These are phyloP conservation scores for Ajuga chamaepitys DNA, from an alignment of 257 asterid species.

Conservation along the genomic window DNA sequence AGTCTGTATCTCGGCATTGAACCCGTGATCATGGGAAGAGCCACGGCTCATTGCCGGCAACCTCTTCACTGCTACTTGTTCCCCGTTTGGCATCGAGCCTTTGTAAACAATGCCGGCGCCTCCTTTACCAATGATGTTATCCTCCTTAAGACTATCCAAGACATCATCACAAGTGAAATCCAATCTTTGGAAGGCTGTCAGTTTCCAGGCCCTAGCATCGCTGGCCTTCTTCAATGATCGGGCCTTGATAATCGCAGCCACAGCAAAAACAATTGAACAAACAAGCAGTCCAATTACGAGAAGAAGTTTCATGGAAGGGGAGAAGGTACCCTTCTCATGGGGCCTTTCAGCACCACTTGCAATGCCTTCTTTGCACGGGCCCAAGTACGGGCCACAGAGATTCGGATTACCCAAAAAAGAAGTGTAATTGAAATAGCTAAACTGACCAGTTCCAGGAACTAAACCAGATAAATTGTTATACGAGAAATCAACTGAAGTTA, in stretches of 20 bases:
- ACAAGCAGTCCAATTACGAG: constrained; percentile 78
- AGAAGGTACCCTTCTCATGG: constrained; percentile 49
- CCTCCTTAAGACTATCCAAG: constrained; percentile 75
- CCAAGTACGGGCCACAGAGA: constrained; percentile 89
- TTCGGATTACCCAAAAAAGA: constrained; percentile 78
- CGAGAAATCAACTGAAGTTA: constrained; percentile 93
- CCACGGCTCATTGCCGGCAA: constrained; percentile 82
- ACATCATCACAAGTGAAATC: constrained; percentile 87
- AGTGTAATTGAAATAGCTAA: constrained; percentile 79
- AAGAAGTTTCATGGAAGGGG: constrained; percentile 79
- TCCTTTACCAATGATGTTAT: constrained; percentile 89
- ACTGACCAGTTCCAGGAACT: constrained; percentile 88
- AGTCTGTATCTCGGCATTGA: constrained; percentile 93
- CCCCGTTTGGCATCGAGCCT: constrained; percentile 73
- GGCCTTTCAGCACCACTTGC: constrained; percentile 41
- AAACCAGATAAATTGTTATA: constrained; percentile 84
- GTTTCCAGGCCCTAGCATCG: constrained; percentile 89
- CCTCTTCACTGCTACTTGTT: constrained; percentile 79
- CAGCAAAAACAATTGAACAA: constrained; percentile 83
- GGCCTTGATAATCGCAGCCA: constrained; percentile 83
- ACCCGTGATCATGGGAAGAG: constrained; percentile 90
- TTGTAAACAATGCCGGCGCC: constrained; percentile 96
- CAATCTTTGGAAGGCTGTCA: constrained; percentile 86
- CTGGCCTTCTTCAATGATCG: constrained; percentile 70
- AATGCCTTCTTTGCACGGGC: constrained; percentile 73